A percentile compares a stretch with the other conserved stretches of the same genome.
Conservation (phyloP, 2,329 filamentous ascomycete genomes). For the Colletotrichum falcatum region DNA sequence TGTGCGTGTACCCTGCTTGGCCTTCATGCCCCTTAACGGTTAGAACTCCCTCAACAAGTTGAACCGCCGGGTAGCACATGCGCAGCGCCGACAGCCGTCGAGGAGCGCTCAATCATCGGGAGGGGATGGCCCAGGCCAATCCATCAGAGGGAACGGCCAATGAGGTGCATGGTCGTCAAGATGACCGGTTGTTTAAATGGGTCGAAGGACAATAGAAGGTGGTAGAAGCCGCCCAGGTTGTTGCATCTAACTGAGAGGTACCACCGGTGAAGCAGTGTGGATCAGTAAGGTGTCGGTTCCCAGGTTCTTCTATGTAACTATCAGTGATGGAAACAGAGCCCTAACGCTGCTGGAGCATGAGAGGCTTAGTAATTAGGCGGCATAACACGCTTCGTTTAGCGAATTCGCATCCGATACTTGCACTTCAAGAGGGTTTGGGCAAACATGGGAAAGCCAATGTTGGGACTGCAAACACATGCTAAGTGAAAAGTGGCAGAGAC, state of each 20-base stretch:
- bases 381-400: constrained; percentile 32
- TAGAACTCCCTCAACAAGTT: constrained; percentile 38
- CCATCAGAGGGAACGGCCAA: constrained; percentile 26
- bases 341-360: constrained; percentile 3
- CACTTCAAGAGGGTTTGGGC: too few species aligned
- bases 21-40: constrained; percentile 30
- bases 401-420: constrained; percentile 5
- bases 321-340: constrained; percentile 17
- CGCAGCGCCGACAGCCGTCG: constrained; percentile 36
- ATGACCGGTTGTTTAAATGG: constrained; percentile 32
- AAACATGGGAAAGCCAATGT: not conserved
- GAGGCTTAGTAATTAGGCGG: constrained; percentile 31
- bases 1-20: constrained; percentile 28
- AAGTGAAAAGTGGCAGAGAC: constrained; percentile 25
- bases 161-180: constrained; percentile 18
- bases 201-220: constrained; percentile 27
- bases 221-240: constrained; percentile 32
- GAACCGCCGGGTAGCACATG: constrained; percentile 33
- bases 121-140: constrained; percentile 22
- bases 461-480: constrained; percentile 28
- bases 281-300: constrained; percentile 4
- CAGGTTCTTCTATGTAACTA: constrained; percentile 13
- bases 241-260: constrained; percentile 9
- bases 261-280: constrained; percentile 9
- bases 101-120: constrained; percentile 28